phyloP scores from a whole-genome alignment of 2,329 filamentous ascomycete species.

The Talaromyces atroroseus region DNA sequence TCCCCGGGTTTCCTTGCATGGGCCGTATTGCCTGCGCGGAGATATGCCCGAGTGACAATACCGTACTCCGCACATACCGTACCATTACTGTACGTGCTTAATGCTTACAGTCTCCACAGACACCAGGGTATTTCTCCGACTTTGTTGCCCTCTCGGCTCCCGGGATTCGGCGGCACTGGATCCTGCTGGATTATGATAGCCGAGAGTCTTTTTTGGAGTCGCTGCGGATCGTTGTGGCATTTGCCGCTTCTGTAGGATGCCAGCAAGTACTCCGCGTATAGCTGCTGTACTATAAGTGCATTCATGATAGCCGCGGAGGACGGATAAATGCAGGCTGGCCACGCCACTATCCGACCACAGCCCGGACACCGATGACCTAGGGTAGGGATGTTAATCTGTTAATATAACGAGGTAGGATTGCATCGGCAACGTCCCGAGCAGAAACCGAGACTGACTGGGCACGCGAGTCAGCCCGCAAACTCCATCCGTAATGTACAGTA shows the following conservation, averaged over 20 bases:
- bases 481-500: neutral
- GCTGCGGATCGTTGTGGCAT: no score
- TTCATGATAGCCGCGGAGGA: no score
- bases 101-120: neutral
- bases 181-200: neutral
- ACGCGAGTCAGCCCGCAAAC: neutral
- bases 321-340: neutral
- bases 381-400: neutral
- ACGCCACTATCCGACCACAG: neutral
- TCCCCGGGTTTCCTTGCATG: conserved; percentile 7
- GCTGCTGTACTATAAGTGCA: no score
- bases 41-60: conserved; percentile 4
- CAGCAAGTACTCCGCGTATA: no score
- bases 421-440: neutral
- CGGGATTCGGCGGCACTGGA: neutral
- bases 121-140: neutral
- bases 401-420: neutral
- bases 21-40: neutral
- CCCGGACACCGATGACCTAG: neutral
- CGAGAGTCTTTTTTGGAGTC: neutral
- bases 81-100: neutral
- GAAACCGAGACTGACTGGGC: neutral
- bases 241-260: no score
- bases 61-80: neutral
- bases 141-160: neutral